Percentiles rank a stretch among this genome's conserved stretches.
Conservation (phyloP, 257 asterid species). For the Gentiana straminea region DNA sequence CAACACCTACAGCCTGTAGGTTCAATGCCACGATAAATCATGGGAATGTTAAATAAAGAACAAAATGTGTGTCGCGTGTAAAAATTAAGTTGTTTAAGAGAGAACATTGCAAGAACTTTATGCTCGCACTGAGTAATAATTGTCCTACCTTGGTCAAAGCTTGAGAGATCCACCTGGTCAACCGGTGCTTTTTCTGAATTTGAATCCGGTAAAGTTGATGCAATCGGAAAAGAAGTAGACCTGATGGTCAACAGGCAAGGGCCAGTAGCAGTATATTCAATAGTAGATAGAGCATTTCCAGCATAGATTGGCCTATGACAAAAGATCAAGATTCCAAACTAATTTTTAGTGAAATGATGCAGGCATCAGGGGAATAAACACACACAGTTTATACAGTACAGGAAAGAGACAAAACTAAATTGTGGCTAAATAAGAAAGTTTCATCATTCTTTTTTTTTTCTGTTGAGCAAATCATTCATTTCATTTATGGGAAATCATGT, state of each 20-base stretch:
- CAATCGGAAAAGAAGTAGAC: constrained; percentile 71
- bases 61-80: background rate
- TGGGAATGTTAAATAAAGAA: background rate
- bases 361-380: background rate
- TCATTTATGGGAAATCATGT: background rate
- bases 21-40: too few relatives aligned
- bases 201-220: constrained; percentile 22
- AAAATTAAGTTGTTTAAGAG: background rate
- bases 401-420: background rate
- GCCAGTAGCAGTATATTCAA: constrained; percentile 64
- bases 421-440: background rate
- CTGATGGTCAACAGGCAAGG: constrained; percentile 93
- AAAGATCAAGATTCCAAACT: constrained; percentile 12
- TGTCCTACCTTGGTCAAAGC: constrained; percentile 60
- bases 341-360: background rate
- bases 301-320: constrained; percentile 87
- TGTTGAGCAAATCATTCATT: too few relatives aligned
- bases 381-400: too few relatives aligned
- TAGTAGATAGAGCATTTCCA: constrained; percentile 91
- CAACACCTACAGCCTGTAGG: too few relatives aligned
- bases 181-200: constrained; percentile 41
- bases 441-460: background rate
- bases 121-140: background rate
- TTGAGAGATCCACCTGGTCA: constrained; percentile 75
- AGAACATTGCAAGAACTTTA: background rate